Evolutionary conservation across 2,329 filamentous ascomycete species (phyloP).

Genomic region (Ophiocordyceps polyrhachis-furcata): DNA sequence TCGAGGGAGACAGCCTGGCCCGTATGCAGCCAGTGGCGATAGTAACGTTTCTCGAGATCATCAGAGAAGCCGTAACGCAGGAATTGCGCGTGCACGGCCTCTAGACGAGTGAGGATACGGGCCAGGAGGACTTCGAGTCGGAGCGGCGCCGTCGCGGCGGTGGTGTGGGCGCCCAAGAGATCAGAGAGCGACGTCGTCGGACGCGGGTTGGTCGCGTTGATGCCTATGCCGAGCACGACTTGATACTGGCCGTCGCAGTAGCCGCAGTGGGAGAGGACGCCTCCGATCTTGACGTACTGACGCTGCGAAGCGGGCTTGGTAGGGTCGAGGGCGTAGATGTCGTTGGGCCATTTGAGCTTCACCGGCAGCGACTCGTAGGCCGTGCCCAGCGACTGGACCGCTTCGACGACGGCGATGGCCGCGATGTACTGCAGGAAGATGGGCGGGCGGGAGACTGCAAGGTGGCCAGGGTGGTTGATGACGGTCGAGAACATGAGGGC

Average conservation of each 20-base stretch:
- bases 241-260: constrained; percentile 65
- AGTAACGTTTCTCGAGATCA: constrained; percentile 59
- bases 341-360: constrained; percentile 94
- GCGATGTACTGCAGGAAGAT: constrained; percentile 90
- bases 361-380: constrained; percentile 62
- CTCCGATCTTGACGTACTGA: constrained; percentile 73
- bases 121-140: constrained; percentile 67
- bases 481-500: constrained; percentile 76
- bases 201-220: constrained; percentile 69
- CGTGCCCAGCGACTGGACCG: constrained; percentile 58
- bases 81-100: constrained; percentile 60
- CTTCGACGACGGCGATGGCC: constrained; percentile 70
- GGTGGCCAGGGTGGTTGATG: constrained; percentile 61
- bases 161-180: constrained; percentile 26
- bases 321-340: constrained; percentile 63
- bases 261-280: constrained; percentile 77
- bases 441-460: constrained; percentile 56
- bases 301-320: constrained; percentile 24
- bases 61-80: constrained; percentile 54
- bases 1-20: constrained; percentile 58
- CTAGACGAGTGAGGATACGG: constrained; percentile 58
- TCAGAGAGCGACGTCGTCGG: constrained; percentile 78
- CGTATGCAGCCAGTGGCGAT: constrained; percentile 70
- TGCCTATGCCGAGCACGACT: constrained; percentile 66
- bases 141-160: constrained; percentile 32